Conservation (phyloP, 78 protist genomes). For the Emiliania huxleyi region DNA sequence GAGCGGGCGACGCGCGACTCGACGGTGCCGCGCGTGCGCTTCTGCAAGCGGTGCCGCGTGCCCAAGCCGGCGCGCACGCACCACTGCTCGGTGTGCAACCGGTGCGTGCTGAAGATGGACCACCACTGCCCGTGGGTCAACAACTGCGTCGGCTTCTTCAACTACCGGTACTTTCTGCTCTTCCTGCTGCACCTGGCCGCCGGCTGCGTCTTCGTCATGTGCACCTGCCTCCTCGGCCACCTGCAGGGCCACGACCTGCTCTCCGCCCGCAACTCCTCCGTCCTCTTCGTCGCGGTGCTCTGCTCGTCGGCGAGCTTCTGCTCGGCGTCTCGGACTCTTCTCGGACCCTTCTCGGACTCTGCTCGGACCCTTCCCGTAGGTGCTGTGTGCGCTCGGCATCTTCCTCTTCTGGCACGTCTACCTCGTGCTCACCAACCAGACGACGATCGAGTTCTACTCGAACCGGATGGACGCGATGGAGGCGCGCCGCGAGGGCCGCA, state of each 20-base stretch:
- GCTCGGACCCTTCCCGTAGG: no score
- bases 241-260: not conserved
- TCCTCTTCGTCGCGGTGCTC: not conserved
- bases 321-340: no score
- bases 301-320: not conserved
- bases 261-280: not conserved
- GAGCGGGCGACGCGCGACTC: not conserved
- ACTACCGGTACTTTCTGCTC: not conserved
- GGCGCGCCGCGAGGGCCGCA: not conserved
- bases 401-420: conserved; percentile 62
- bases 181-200: not conserved
- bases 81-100: not conserved
- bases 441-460: conserved; percentile 61
- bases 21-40: not conserved
- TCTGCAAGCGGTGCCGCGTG: not conserved
- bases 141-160: conserved; percentile 66
- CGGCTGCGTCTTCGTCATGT: not conserved
- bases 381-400: conserved; percentile 46
- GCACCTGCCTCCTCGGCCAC: not conserved
- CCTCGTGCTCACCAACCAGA: conserved; percentile 52
- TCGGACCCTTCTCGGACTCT: no score
- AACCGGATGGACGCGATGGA: conserved; percentile 37
- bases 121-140: conserved; percentile 39
- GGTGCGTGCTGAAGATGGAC: not conserved
- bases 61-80: not conserved